These are phyloP conservation scores for Nannochloropsis granulata DNA, from an alignment of 108 stramenopile species.

Conservation along the genomic window DNA sequence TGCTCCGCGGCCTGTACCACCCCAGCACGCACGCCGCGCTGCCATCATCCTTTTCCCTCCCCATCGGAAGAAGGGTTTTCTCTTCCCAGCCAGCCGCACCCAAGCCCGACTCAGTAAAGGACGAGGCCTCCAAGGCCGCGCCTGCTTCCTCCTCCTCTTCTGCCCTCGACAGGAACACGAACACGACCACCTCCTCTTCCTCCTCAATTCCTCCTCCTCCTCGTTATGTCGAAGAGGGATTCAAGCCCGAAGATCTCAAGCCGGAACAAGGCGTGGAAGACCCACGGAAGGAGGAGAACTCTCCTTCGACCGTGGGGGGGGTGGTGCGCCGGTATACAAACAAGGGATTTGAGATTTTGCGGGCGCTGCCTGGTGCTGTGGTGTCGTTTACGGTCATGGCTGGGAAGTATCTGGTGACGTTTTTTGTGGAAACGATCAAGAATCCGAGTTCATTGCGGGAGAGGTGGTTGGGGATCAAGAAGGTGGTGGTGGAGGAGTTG, in stretches of 20 bases:
- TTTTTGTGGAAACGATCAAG: background rate
- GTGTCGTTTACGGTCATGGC: background rate
- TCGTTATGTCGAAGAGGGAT: background rate
- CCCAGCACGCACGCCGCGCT: too few relatives aligned
- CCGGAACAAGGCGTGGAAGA: background rate
- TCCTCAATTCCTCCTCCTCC: background rate
- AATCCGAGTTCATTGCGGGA: constrained; percentile 11
- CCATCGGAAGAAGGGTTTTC: background rate
- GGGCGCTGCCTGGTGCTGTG: background rate
- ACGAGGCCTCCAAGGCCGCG: background rate
- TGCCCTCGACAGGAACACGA: background rate
- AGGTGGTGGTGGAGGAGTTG: constrained; percentile 41
- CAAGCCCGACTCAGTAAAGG: background rate
- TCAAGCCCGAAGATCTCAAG: background rate
- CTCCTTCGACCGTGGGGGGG: background rate
- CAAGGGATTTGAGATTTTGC: background rate
- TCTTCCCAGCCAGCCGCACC: background rate
- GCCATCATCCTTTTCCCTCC: too few relatives aligned
- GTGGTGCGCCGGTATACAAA: background rate
- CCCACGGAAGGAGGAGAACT: background rate
- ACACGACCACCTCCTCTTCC: background rate
- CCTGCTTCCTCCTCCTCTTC: background rate
- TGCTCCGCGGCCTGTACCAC: too few relatives aligned
- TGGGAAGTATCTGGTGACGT: background rate
- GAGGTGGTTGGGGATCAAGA: constrained; percentile 46